phyloP scores from a whole-genome alignment of 169 alveolate species.

The Plasmodium sp. region DNA sequence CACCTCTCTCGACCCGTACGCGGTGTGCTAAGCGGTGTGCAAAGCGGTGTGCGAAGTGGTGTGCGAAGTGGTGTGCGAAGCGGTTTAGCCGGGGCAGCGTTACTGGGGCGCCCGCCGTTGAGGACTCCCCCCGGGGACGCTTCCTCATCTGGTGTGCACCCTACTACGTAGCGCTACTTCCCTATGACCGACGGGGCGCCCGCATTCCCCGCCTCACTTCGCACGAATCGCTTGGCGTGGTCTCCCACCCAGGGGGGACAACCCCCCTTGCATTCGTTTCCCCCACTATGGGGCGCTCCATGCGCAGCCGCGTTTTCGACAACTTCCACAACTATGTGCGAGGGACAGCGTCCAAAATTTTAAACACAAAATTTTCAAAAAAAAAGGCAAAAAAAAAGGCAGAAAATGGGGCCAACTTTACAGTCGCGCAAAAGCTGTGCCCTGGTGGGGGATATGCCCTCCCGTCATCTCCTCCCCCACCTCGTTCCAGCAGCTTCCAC shows the following conservation, averaged over 20 bases:
- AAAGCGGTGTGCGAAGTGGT: background rate
- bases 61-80: background rate
- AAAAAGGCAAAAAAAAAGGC: background rate
- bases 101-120: background rate
- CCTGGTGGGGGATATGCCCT: background rate
- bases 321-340: background rate
- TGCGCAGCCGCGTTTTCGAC: background rate
- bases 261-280: background rate
- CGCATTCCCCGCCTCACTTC: background rate
- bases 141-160: background rate
- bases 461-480: background rate
- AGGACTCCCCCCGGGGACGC: background rate
- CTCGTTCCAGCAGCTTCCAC: no score
- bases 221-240: background rate
- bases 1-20: slow-evolving; percentile 20
- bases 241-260: background rate
- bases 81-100: background rate
- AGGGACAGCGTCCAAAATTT: background rate
- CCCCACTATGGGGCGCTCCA: background rate
- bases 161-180: background rate
- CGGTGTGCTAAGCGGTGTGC: background rate
- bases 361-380: background rate
- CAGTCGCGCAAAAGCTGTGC: background rate
- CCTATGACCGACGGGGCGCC: background rate
- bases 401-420: background rate